Percentiles rank a stretch among this genome's conserved stretches.
These are phyloP conservation scores for Teratosphaeria zuluensis DNA, from an alignment of 2,329 filamentous ascomycete species.

Conservation along the genomic window DNA sequence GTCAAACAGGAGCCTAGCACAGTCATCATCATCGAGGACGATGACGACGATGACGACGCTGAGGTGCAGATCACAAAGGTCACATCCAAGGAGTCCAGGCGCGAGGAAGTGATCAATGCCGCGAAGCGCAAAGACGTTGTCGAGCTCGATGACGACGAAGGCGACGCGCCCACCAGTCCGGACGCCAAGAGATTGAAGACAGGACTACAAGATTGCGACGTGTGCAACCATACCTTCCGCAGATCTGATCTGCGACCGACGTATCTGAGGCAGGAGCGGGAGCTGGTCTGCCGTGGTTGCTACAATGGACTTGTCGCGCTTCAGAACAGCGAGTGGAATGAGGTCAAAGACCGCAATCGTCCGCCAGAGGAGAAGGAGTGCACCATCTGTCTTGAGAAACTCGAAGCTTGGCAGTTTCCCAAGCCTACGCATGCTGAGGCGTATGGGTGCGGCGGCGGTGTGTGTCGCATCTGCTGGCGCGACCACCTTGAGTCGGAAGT, in stretches of 20 bases:
- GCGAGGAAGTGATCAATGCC: background rate
- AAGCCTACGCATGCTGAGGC: constrained; percentile 1
- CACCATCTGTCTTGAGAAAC: constrained; percentile 7
- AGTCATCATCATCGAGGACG: background rate
- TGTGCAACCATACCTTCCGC: background rate
- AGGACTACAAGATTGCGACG: background rate
- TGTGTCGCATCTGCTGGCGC: constrained; percentile 11
- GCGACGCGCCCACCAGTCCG: background rate
- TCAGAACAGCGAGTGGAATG: background rate
- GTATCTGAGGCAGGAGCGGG: background rate
- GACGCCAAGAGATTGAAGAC: background rate
- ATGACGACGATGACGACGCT: background rate
- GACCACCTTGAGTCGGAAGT: constrained; percentile 7
- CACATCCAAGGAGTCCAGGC: background rate
- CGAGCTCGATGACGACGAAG: background rate
- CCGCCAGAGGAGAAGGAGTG: constrained; percentile 7
- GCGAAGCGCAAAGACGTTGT: background rate
- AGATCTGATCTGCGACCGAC: background rate
- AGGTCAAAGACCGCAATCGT: background rate
- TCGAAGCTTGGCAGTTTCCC: constrained; percentile 5
- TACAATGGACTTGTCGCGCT: background rate
- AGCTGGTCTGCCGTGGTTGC: background rate
- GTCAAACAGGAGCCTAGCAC: background rate
- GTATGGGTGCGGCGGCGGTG: background rate
- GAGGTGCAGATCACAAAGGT: background rate